Evolutionary conservation across 306 rosid genomes (phyloP).

Genomic region (Datisca glomerata): DNA sequence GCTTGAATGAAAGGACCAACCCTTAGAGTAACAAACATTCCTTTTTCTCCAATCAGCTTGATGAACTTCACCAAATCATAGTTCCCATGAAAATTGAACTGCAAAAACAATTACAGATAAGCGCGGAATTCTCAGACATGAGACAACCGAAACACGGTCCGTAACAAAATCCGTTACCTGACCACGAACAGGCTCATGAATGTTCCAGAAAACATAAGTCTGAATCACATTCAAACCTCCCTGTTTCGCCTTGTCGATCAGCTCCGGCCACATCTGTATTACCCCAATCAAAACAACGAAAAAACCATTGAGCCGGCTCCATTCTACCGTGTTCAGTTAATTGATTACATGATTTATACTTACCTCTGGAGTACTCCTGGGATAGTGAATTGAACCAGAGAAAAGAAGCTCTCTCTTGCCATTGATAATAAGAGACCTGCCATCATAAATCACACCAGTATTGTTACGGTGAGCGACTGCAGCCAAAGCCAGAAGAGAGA

Average conservation of each 20-base stretch:
- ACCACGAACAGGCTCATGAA: conserved; percentile 68
- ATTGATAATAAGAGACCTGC: conserved; percentile 40
- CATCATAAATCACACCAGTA: conserved; percentile 51
- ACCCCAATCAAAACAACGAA: neutral
- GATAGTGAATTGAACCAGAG: conserved; percentile 84
- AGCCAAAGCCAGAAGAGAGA: conserved; percentile 15
- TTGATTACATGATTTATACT: neutral
- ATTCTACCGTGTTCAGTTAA: neutral
- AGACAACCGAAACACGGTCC: conserved; percentile 1
- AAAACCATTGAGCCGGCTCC: conserved; percentile 1
- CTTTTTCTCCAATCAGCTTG: conserved; percentile 25
- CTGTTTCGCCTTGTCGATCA: conserved; percentile 44
- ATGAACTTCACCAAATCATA: conserved; percentile 64
- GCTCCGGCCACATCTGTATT: conserved; percentile 69
- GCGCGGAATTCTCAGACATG: neutral
- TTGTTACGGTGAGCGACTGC: neutral
- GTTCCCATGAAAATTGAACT: conserved; percentile 55
- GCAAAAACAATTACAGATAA: conserved; percentile 4
- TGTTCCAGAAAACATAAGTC: conserved; percentile 90
- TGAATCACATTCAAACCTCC: conserved; percentile 84
- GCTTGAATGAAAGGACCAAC: conserved; percentile 95
- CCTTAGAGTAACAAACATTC: conserved; percentile 59
- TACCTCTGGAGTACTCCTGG: conserved; percentile 71
- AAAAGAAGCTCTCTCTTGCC: conserved; percentile 57
- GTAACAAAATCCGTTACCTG: conserved; percentile 24